Evolutionary conservation across 257 asterid genomes (phyloP).

Genomic region (Scutellaria galericulata): DNA sequence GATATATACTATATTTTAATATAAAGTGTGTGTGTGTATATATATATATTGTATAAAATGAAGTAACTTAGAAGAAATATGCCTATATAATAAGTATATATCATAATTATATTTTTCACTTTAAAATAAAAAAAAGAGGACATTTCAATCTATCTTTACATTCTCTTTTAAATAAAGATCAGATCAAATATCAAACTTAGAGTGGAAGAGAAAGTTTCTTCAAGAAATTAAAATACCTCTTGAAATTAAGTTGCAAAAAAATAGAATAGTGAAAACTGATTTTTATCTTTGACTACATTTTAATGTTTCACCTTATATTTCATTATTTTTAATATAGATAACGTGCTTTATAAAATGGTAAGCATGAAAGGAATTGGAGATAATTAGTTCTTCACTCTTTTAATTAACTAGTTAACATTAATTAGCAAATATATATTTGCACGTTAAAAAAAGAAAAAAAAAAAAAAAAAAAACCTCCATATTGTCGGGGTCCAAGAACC

Average conservation of each 20-base stretch:
- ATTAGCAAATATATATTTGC: too few species aligned
- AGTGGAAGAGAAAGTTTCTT: constrained; percentile 22
- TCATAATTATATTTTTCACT: not conserved
- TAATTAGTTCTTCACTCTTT: too few species aligned
- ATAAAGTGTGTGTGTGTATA: too few species aligned
- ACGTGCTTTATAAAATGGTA: too few species aligned
- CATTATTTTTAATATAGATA: too few species aligned
- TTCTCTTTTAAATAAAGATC: not conserved
- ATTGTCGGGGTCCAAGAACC: not conserved
- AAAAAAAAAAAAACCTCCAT: not conserved
- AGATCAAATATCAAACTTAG: constrained; percentile 6
- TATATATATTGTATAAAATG: not conserved
- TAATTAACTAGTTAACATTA: too few species aligned
- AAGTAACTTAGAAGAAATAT: not conserved
- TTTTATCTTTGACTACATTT: too few species aligned
- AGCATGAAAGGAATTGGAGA: too few species aligned
- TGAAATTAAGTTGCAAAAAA: not conserved
- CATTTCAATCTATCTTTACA: not conserved
- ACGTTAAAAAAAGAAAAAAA: not conserved
- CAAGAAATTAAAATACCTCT: constrained; percentile 17
- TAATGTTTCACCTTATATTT: too few species aligned
- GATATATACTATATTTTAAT: too few species aligned
- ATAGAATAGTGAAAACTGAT: too few species aligned
- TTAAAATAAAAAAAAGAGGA: not conserved
- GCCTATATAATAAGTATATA: not conserved